A percentile compares a stretch with the other conserved stretches of the same genome.
Conservation (phyloP, 768 basidiomycete genomes). For the Phanerodontia chrysosporium region DNA sequence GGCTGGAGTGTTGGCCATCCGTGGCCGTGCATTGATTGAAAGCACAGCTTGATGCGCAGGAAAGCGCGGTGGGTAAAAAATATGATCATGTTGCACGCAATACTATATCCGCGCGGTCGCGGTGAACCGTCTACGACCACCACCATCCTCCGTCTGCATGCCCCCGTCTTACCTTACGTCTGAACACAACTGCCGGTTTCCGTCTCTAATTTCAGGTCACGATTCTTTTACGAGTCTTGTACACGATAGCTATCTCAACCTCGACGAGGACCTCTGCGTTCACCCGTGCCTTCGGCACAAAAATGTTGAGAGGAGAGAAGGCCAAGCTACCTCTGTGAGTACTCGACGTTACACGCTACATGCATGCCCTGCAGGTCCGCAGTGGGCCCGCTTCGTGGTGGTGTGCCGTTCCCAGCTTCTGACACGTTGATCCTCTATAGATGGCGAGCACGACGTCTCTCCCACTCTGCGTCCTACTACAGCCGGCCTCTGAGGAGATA, state of each 20-base stretch:
- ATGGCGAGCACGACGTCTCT: slow-evolving; percentile 14
- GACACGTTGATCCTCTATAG: slow-evolving; percentile 11
- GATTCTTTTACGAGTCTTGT: slow-evolving; percentile 15
- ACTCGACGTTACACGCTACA: background rate
- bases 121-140: slow-evolving; percentile 7
- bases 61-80: slow-evolving; percentile 4
- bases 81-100: slow-evolving; percentile 3
- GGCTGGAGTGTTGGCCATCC: background rate
- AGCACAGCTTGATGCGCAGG: background rate
- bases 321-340: slow-evolving; percentile 12
- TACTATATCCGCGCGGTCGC: slow-evolving; percentile 10
- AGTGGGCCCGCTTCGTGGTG: background rate
- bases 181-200: slow-evolving; percentile 2
- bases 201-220: slow-evolving; percentile 9
- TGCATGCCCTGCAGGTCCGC: background rate
- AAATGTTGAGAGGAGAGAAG: slow-evolving; percentile 17
- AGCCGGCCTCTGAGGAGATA: slow-evolving; percentile 17
- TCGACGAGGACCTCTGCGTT: slow-evolving; percentile 11
- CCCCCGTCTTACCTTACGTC: slow-evolving; percentile 10
- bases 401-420: background rate
- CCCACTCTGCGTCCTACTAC: slow-evolving; percentile 7
- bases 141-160: slow-evolving; percentile 8
- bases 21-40: background rate
- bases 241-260: slow-evolving; percentile 11
- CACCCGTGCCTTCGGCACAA: slow-evolving; percentile 16